These are phyloP conservation scores for Solanum gandarillasii DNA, from an alignment of 257 asterid species.

Conservation along the genomic window DNA sequence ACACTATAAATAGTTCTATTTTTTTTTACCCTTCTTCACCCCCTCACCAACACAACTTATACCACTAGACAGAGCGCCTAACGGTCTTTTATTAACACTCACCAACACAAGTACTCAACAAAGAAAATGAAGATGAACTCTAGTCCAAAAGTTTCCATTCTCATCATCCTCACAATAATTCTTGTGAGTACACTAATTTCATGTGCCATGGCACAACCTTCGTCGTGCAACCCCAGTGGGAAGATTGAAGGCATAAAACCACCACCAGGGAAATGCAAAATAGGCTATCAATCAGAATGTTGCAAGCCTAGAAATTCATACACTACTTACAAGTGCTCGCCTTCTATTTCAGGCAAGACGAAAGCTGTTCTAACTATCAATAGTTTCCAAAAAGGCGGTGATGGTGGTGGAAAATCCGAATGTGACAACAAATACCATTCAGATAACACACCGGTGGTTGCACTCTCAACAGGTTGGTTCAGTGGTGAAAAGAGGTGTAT, in stretches of 20 bases:
- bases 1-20: neutral
- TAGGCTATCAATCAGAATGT: conserved; percentile 28
- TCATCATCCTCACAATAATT: neutral
- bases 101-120: neutral
- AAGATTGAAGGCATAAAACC: conserved; percentile 29
- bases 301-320: conserved; percentile 21
- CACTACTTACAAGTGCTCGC: conserved; percentile 29
- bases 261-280: conserved; percentile 34
- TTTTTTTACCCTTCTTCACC: neutral
- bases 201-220: neutral
- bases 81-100: neutral
- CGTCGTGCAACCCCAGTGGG: conserved; percentile 24
- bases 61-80: neutral
- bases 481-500: conserved; percentile 18
- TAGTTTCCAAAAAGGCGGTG: conserved; percentile 30
- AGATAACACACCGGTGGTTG: conserved; percentile 17
- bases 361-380: conserved; percentile 33
- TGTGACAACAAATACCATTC: conserved; percentile 38
- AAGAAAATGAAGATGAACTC: neutral
- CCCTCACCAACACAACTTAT: neutral
- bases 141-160: neutral
- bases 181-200: neutral
- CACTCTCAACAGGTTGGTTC: conserved; percentile 45
- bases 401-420: conserved; percentile 35
- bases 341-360: conserved; percentile 3